Base-by-base conservation (phyloP, 1,284 basidiomycete species). In the Fomitopsis pinicola region DNA sequence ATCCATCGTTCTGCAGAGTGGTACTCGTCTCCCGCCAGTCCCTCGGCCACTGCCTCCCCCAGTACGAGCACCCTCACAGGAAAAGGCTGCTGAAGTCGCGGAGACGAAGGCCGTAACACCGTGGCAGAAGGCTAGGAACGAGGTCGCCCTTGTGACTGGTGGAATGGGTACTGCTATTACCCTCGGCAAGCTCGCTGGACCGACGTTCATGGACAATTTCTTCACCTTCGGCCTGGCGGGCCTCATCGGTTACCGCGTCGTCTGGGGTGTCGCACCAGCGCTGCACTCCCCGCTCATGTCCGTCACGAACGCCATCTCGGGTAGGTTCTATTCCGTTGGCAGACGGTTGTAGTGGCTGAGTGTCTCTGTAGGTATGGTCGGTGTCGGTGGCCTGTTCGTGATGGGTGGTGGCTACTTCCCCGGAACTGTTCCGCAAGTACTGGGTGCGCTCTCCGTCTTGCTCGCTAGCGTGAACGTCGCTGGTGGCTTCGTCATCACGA, bases 371-470 rank as follows among this genome's bases (percentile, higher is more conserved):
- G 84, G 85, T 64, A 85, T 92, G 78, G 92, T 94, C 57, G 92
- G 92, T 57, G 79, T 94, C 38, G 92, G 92, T 26, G 92, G 92
- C 45, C 78, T 94, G 69, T 94, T 93, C 71, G 85, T 94, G 45
- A 94, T 94, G 90, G 92, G 92, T 60, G 92, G 92, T 42, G 89
- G 92, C 8, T 91, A 87, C 71, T 68, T 92, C n/a, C 92, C 92
- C 14, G 84, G 84, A 52, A 94, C 92, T 0, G 77, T 92, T 63
- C 88, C 92, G 46, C 91, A 94, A 75, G 77, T 78, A 17, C 78
- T 94, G 17, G 92, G 91, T 62, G 91, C 92, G 4, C 65, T 88
- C 10, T 91, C 91, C 15, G 92, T 94, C 15, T 82, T 94, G 52
- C 77, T 94, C 26, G 92, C 92, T 17, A 91, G 89, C 64, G 83